Base-by-base conservation (phyloP, 2,329 filamentous ascomycete genomes). In the Pseudohalonectria lignicola region DNA sequence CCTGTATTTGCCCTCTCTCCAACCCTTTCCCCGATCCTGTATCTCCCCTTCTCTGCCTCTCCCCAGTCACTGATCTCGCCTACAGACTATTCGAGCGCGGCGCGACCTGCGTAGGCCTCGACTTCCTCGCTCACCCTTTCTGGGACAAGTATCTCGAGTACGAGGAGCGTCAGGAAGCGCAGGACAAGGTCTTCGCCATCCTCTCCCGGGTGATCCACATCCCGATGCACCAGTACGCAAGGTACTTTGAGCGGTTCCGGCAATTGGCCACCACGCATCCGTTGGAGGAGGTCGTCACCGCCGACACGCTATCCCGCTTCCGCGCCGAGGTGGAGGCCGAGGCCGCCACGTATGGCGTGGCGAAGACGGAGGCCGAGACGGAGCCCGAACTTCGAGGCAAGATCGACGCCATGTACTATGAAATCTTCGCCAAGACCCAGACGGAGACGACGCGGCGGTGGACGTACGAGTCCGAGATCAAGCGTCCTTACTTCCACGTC, bases 131-230 rank as follows among this genome's bases (percentile, higher is more conserved):
- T 2, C 87, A 95, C 55, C 87, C 87, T 1, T 95, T 98, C 64
- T 98, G 92, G 92, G 92, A 98, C 60, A 96, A 94, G 62, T 98
- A 94, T 54, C 77, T 98, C 46, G 92, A 96, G 56, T 96, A 93
- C 52, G 92, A 96, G 57, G 88, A 95, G 56, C 82, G 88, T 2
- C 70, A 90, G 44, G 87, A 94, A 52, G 78, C 82, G 1, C 76
- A 82, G 12, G 85, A 93, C 45, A 86, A 79, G 51, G 85, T 95
- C 39, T 94, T 93, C 49, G 77, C 76, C 30, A 86, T 98, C 40
- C 71, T 94, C 37, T 71, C 73, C 43, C 84, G 88, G 39, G 74
- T 95, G 40, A 83, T 94, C 39, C 76, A 84, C 52, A 87, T 96
- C 38, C 90, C 92, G 1, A 86, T 94, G 76, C 88, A 96, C 54